These are phyloP conservation scores for Scopulariopsis brevicaulis DNA, from an alignment of 2,329 filamentous ascomycete species.

Conservation along the genomic window DNA sequence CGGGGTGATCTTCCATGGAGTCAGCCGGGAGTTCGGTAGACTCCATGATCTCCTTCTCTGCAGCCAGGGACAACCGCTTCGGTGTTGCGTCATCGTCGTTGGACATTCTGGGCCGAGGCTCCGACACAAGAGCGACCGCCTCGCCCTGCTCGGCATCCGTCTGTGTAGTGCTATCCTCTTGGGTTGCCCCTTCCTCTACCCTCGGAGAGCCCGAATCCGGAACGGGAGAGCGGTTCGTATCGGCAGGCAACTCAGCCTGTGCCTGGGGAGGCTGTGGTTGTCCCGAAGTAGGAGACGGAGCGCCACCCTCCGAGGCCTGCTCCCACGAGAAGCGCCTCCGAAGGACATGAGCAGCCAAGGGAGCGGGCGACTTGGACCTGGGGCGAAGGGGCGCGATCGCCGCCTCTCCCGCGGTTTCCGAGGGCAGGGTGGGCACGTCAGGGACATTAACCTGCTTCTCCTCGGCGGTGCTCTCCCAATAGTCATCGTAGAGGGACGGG, in stretches of 20 bases:
- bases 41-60: slow-evolving; percentile 1
- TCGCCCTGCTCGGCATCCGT: neutral
- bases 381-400: slow-evolving; percentile 1
- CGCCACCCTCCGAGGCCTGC: neutral
- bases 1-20: slow-evolving; percentile 10
- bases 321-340: slow-evolving; percentile 3
- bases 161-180: neutral
- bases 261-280: neutral
- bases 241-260: neutral
- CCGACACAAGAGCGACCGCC: neutral
- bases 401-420: neutral
- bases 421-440: neutral
- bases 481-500: slow-evolving; percentile 55
- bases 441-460: neutral
- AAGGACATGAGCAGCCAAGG: neutral
- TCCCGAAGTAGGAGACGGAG: neutral
- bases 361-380: neutral
- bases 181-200: neutral
- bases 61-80: slow-evolving; percentile 1
- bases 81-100: neutral
- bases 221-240: neutral
- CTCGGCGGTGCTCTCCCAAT: slow-evolving; percentile 38
- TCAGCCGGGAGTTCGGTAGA: neutral
- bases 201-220: neutral
- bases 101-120: neutral